Percentiles rank a stretch among this genome's conserved stretches.
These are phyloP conservation scores for Salix koriyanagi DNA, from an alignment of 345 rosid genomes.

Conservation along the genomic window DNA sequence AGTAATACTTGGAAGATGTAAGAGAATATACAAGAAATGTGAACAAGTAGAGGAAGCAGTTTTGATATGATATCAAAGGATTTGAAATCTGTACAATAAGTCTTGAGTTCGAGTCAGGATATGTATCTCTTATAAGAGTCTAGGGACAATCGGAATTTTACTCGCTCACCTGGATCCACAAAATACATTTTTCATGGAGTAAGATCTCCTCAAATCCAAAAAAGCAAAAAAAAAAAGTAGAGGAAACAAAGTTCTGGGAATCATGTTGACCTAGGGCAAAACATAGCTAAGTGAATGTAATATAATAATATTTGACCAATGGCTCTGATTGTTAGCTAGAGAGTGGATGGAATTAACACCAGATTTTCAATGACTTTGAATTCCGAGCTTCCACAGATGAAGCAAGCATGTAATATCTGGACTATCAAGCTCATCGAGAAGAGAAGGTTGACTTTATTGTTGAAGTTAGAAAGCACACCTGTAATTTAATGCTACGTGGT, in stretches of 20 bases:
- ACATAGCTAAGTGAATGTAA: neutral
- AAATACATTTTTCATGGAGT: too few species aligned
- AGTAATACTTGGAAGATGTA: neutral
- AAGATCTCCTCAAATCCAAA: too few species aligned
- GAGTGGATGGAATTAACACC: constrained; percentile 42
- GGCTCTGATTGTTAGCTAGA: constrained; percentile 30
- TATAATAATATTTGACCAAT: constrained; percentile 35
- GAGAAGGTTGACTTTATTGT: constrained; percentile 29
- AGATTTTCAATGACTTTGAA: constrained; percentile 39
- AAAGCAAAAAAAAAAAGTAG: too few species aligned
- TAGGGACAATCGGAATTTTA: too few species aligned
- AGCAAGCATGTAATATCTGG: neutral
- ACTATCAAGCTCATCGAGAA: neutral
- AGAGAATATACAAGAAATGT: neutral
- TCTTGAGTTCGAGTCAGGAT: too few species aligned
- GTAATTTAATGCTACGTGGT: constrained; percentile 19
- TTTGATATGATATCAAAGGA: too few species aligned
- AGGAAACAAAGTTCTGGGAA: too few species aligned
- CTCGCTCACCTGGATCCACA: too few species aligned
- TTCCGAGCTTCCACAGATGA: neutral
- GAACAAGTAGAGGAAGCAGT: neutral
- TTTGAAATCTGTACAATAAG: too few species aligned
- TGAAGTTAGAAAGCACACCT: constrained; percentile 14
- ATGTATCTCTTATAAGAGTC: too few species aligned
- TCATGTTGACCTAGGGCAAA: constrained; percentile 7